Evolutionary conservation across 1,139 yeast genomes (phyloP), one percentile per base, ranked within the genome.

Genomic region (Martiniozyma asiatica): DNA sequence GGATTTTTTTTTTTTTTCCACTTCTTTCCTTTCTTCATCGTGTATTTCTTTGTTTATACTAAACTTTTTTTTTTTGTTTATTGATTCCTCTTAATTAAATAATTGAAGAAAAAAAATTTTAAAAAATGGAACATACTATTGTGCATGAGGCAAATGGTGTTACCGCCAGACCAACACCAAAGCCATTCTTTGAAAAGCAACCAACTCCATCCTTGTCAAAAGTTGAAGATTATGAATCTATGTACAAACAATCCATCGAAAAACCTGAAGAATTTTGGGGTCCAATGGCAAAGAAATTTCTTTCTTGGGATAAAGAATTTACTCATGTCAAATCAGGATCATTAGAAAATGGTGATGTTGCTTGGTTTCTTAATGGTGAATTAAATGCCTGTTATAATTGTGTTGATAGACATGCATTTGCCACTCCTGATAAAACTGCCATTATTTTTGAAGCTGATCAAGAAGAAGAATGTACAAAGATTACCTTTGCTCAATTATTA

Each of bases 401-500:
- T 69, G 94, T 89, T 44, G 98, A 89, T 60, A 75, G 97, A 63
- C 94, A 84, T 53, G 98, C 98, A 8, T 68, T 79, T 43, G 68
- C 67, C 34, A 78, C 69, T 53, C 98, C 98, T 36, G 72, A 84
- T 52, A 84, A 85, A 63, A 67, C 73, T 21, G 98, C 98, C 37
- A 63, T 89, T 40, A 79, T 87, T 46, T 87, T 81, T 62, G 98
- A 89, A 63, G 96, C 96, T 35, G 98, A 89, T 56, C 92, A 81
- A 45, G 93, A 84, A 55, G 60, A 59, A 31, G 93, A 85, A 44
- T 70, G 75, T 44, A 66, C 71, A 50, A 65, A 59, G 37, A 66
- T 87, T 54, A 84, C 97, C 25, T 89, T 72, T 56, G 84, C 80
- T 38, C 92, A 89, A 61, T 70, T 89, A 43, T 68, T 87, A 52